phyloP scores from a whole-genome alignment of 371 early-diverging fungal genomes.

The Mortierella sp. region DNA sequence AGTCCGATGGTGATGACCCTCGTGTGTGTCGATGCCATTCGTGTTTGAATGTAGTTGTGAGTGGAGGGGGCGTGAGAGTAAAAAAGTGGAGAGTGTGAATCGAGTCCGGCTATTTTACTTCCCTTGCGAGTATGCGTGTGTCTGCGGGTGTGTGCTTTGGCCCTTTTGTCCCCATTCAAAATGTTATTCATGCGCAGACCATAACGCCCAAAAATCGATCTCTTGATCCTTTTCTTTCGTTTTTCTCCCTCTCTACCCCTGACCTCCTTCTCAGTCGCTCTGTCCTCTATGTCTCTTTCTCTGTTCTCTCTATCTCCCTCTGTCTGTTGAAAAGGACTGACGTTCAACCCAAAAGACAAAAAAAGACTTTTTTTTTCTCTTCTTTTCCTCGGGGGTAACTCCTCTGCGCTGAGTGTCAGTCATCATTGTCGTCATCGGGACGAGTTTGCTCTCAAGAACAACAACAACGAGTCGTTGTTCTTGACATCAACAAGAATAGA shows the following conservation, averaged over 20 bases:
- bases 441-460: background rate
- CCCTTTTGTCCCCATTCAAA: too few relatives aligned
- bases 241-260: background rate
- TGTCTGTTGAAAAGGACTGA: background rate
- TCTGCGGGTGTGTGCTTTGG: too few relatives aligned
- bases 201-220: too few relatives aligned
- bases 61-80: too few relatives aligned
- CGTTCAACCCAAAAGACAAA: slow-evolving; percentile 4
- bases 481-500: background rate
- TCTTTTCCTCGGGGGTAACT: background rate
- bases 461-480: background rate
- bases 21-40: background rate
- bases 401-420: background rate
- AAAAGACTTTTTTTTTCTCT: background rate
- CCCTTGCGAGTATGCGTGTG: too few relatives aligned
- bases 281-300: background rate
- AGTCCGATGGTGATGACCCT: slow-evolving; percentile 39
- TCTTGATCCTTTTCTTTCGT: background rate
- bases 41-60: too few relatives aligned
- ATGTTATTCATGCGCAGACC: too few relatives aligned
- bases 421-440: slow-evolving; percentile 1
- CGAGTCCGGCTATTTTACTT: too few relatives aligned
- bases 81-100: too few relatives aligned
- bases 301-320: background rate
- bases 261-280: background rate